Percentiles rank a stretch among this genome's conserved stretches.
phyloP scores from a whole-genome alignment of 176 grass and related monocot species.

The Phoenix dactylifera region DNA sequence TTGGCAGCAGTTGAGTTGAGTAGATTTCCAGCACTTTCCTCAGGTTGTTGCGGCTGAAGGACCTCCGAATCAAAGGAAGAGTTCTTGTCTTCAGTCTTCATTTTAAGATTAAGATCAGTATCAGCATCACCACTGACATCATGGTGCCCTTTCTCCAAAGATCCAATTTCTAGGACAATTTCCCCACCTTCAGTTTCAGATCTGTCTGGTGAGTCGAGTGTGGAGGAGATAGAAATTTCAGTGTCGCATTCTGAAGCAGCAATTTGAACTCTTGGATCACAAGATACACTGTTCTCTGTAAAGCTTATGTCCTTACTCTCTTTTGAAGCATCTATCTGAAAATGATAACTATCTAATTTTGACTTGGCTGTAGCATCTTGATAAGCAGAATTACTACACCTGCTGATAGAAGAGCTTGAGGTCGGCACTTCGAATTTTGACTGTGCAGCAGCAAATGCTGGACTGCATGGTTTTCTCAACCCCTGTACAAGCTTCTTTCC shows the following conservation, averaged over 20 bases:
- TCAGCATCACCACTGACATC: constrained; percentile 1
- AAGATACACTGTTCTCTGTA: neutral
- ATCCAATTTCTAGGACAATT: constrained; percentile 17
- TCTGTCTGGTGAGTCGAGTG: constrained; percentile 7
- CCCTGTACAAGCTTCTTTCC: neutral
- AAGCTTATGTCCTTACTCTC: neutral
- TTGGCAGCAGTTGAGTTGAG: neutral
- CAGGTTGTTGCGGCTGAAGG: neutral
- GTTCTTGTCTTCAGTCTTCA: neutral
- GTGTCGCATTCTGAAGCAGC: constrained; percentile 16
- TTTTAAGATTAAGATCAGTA: neutral
- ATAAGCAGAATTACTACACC: neutral
- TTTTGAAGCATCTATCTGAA: neutral
- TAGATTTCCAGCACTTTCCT: constrained; percentile 2
- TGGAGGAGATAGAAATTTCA: constrained; percentile 22
- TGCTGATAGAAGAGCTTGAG: neutral
- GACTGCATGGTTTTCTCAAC: constrained; percentile 3
- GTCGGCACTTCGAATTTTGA: constrained; percentile 13
- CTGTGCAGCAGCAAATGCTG: constrained; percentile 18
- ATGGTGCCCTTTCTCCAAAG: constrained; percentile 8
- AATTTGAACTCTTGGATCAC: constrained; percentile 2
- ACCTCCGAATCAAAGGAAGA: neutral
- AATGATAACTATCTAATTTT: neutral
- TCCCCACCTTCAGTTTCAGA: constrained; percentile 11
- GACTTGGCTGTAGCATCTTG: constrained; percentile 3